Conservation (phyloP, 202 grass and related monocot species). For the Hordeum pubiflorum region DNA sequence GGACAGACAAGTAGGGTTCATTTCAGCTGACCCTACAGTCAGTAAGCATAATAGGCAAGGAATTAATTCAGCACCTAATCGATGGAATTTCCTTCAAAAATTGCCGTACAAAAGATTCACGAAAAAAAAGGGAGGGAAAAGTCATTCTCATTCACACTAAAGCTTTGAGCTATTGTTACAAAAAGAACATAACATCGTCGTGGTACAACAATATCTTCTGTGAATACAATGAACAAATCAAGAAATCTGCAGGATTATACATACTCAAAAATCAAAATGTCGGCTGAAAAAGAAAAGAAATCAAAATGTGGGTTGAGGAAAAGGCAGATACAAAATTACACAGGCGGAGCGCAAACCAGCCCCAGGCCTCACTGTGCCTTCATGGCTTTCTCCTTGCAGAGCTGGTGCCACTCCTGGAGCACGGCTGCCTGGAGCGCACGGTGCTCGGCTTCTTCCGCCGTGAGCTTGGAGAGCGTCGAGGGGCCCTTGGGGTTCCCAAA, state of each 20-base stretch:
- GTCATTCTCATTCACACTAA: conserved; percentile 9
- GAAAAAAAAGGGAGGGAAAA: not conserved
- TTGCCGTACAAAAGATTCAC: not conserved
- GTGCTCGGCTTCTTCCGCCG: conserved; percentile 83
- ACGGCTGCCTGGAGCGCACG: conserved; percentile 87
- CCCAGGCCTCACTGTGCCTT: conserved; percentile 49
- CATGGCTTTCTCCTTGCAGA: conserved; percentile 85
- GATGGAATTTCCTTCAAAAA: not conserved
- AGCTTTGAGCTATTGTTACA: conserved; percentile 24
- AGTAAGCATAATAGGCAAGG: not conserved
- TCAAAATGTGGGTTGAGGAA: not conserved
- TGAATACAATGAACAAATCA: conserved; percentile 46
- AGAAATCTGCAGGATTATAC: conserved; percentile 14
- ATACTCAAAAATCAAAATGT: not conserved
- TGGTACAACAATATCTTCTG: not conserved
- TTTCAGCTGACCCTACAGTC: not conserved
- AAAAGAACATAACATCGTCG: not conserved
- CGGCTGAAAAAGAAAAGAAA: not conserved
- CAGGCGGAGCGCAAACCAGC: not conserved
- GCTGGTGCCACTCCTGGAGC: conserved; percentile 88
- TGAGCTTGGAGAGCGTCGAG: conserved; percentile 74
- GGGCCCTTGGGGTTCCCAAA: conserved; percentile 81
- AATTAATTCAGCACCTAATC: not conserved
- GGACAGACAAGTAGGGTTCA: not conserved
- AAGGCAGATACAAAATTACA: conserved; percentile 27